Percentiles rank a stretch among this genome's conserved stretches.
These are phyloP conservation scores for Plectosphaerella sp. DNA, from an alignment of 2,329 filamentous ascomycete species.

Conservation along the genomic window DNA sequence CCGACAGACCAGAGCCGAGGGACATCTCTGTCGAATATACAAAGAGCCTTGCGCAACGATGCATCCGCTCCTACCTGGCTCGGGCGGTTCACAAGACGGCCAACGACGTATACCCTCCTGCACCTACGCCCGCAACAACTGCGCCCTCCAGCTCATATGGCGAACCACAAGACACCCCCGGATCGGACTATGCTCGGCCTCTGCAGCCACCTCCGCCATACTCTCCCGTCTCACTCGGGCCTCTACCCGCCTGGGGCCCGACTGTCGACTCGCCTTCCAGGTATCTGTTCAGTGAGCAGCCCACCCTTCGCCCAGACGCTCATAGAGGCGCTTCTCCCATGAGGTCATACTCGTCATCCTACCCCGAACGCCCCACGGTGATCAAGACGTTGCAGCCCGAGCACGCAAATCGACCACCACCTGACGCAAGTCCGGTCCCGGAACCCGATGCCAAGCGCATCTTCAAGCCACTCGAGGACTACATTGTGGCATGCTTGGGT, in stretches of 20 bases:
- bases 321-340: conserved; percentile 14
- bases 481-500: conserved; percentile 65
- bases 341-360: conserved; percentile 41
- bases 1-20: conserved; percentile 7
- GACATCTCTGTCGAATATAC: conserved; percentile 57
- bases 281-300: conserved; percentile 32
- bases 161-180: no score
- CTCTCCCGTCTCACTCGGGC: no score
- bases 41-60: conserved; percentile 40
- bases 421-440: conserved; percentile 8
- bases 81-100: conserved; percentile 15
- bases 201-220: no score
- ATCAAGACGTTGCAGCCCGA: conserved; percentile 10
- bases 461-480: conserved; percentile 75
- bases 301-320: conserved; percentile 28
- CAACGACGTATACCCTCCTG: neutral
- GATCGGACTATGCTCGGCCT: no score
- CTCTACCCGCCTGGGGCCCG: neutral
- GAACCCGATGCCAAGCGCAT: conserved; percentile 48
- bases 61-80: conserved; percentile 32
- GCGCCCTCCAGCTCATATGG: no score
- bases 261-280: neutral
- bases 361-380: conserved; percentile 30
- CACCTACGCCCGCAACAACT: no score
- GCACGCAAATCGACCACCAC: conserved; percentile 6